Evolutionary conservation across 2,329 filamentous ascomycete genomes (phyloP).

Genomic region (Oidium heveae): DNA sequence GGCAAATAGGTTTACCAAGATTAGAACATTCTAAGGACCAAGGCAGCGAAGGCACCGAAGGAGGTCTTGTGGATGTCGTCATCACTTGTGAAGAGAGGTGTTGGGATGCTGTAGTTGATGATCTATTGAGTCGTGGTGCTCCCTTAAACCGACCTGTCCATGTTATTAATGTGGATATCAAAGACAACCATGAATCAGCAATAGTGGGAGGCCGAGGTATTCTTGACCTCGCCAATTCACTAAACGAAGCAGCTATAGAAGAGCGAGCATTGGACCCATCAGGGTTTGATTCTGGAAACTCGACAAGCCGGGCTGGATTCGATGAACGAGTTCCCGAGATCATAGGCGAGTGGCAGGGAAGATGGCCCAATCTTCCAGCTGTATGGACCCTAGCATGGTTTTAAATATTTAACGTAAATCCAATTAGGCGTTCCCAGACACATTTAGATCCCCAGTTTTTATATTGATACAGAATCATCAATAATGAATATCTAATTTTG

Average conservation of each 20-base stretch:
- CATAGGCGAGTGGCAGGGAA: slow-evolving; percentile 76
- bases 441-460: too few relatives aligned
- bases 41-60: slow-evolving; percentile 60
- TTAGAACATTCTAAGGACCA: slow-evolving; percentile 51
- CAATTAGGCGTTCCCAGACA: too few relatives aligned
- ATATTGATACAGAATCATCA: too few relatives aligned
- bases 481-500: too few relatives aligned
- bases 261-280: slow-evolving; percentile 39
- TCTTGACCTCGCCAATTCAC: slow-evolving; percentile 60
- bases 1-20: slow-evolving; percentile 66
- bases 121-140: slow-evolving; percentile 63
- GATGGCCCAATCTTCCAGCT: slow-evolving; percentile 74
- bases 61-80: slow-evolving; percentile 74
- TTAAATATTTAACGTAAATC: slow-evolving; percentile 18
- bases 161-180: slow-evolving; percentile 96
- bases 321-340: slow-evolving; percentile 88
- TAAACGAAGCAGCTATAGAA: slow-evolving; percentile 58
- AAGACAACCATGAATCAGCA: slow-evolving; percentile 94
- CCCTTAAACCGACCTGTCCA: slow-evolving; percentile 83
- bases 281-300: slow-evolving; percentile 44
- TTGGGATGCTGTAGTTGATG: slow-evolving; percentile 93
- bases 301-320: slow-evolving; percentile 47
- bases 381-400: slow-evolving; percentile 95
- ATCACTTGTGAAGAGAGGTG: slow-evolving; percentile 95
- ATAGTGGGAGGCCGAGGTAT: slow-evolving; percentile 76